Conservation (phyloP, 2,329 filamentous ascomycete genomes). For the Fusarium equiseti region DNA sequence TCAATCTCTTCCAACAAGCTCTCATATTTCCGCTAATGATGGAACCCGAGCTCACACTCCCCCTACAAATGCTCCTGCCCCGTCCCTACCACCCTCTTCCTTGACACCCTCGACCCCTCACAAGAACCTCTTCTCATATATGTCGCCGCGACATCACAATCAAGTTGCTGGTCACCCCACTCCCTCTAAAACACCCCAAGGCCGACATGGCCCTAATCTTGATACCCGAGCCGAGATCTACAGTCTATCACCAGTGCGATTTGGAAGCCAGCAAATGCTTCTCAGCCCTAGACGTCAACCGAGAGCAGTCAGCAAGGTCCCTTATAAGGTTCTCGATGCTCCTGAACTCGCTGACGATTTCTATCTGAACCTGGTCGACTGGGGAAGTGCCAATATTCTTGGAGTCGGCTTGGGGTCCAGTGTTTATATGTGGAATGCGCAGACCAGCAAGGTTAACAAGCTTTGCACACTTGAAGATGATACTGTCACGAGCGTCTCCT, state of each 20-base stretch:
- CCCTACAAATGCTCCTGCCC: conserved; percentile 72
- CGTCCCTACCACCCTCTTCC: conserved; percentile 76
- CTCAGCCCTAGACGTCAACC: conserved; percentile 90
- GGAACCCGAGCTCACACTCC: conserved; percentile 84
- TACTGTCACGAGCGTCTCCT: conserved; percentile 94
- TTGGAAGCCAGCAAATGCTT: conserved; percentile 92
- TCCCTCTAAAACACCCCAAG: conserved; percentile 89
- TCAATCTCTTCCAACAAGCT: conserved; percentile 61
- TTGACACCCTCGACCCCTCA: conserved; percentile 95
- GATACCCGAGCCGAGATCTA: conserved; percentile 94
- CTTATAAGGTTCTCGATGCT: conserved; percentile 97
- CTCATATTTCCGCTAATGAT: conserved; percentile 69
- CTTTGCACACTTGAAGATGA: conserved; percentile 94
- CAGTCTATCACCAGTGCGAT: conserved; percentile 92
- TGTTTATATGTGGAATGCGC: conserved; percentile 98
- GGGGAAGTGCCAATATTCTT: conserved; percentile 94
- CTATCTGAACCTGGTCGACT: conserved; percentile 96
- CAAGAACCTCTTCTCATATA: conserved; percentile 96
- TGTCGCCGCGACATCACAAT: conserved; percentile 78
- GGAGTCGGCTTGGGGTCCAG: conserved; percentile 92
- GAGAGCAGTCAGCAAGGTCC: conserved; percentile 92
- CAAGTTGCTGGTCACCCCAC: conserved; percentile 85
- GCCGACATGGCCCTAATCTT: conserved; percentile 86
- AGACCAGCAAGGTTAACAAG: conserved; percentile 90
- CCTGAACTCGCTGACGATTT: conserved; percentile 97